Evolutionary conservation across 192 early-diverging fungal species (phyloP), one percentile per base, ranked within the genome.

Genomic region (Coemansia sp.): DNA sequence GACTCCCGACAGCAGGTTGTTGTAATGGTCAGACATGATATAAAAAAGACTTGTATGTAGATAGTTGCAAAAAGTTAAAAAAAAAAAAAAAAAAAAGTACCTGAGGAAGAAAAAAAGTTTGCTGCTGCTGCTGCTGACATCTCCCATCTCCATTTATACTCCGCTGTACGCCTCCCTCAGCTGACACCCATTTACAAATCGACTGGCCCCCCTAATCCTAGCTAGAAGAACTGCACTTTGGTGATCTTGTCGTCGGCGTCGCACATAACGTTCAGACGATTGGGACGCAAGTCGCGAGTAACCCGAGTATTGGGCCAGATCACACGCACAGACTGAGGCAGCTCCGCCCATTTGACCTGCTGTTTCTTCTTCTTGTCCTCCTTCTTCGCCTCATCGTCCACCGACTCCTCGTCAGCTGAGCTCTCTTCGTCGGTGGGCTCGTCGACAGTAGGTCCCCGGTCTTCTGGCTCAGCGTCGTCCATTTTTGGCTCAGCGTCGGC

Each of bases 261-360:
- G 52, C 67, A 73, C 30, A 69, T 53, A 46, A 81, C 35, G 49
- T 81, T 81, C 61, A 81, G 39, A 7, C 78, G 65, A 28, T 59
- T 44, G 5, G 68, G 67, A 2, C 70, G 53, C 62, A 76, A 44
- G 62, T 81, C 78, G 58, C 74, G 63, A 5, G 79, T 82, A 53
- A 82, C 63, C 6, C 66, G 74, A 6, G 53, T 68, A 1, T 65
- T 65, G 1, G 74, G 74, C 64, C 63, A 62, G 37, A 82, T 73
- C 2, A 69, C 46, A 7, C 79, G 79, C 68, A 73, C 44, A 2
- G 64, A 61, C 28, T 58, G 42, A 7, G 79, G 79, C 4, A 82
- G 74, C 30, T 50, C 39, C 32, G 74, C 76, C 33, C 65, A 49
- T n/a, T 63, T 46, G 42, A 82, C 38, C 50, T 37, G 23, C 60